Percentiles rank a stretch among this genome's conserved stretches.
These are phyloP conservation scores for Globisporangium echinulatum DNA, from an alignment of 352 stramenopile genomes.

Conservation along the genomic window DNA sequence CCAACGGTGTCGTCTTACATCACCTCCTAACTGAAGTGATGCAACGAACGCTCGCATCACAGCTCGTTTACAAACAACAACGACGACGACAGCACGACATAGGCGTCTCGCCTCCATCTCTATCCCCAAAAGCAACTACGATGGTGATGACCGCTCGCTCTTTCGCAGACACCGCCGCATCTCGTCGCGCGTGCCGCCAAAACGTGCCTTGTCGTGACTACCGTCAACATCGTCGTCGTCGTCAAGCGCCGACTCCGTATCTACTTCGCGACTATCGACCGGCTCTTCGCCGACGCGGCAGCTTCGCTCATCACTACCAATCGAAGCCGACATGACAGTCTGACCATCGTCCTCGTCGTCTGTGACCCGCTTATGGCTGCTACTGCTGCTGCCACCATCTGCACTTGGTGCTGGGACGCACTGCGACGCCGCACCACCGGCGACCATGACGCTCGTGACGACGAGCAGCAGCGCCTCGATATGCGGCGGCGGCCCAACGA, in stretches of 20 bases:
- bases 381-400: constrained; percentile 10
- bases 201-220: background rate
- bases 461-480: constrained; percentile 73
- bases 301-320: too few species aligned
- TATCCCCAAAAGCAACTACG: background rate
- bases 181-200: background rate
- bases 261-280: too few species aligned
- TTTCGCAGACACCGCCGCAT: background rate
- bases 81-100: too few species aligned
- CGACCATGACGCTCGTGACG: constrained; percentile 65
- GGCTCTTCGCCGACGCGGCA: too few species aligned
- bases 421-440: constrained; percentile 45
- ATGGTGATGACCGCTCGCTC: background rate
- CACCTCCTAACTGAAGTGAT: too few species aligned
- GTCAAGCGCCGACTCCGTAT: too few species aligned
- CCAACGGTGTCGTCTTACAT: too few species aligned
- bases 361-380: background rate
- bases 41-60: too few species aligned
- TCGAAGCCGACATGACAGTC: too few species aligned
- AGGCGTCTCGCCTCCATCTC: background rate
- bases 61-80: too few species aligned
- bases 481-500: constrained; percentile 73
- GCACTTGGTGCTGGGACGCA: constrained; percentile 23
- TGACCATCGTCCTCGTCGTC: background rate
- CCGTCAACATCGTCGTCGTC: background rate